These are phyloP conservation scores for Clonostachys rhizophaga DNA, from an alignment of 2,329 filamentous ascomycete genomes.

Conservation along the genomic window DNA sequence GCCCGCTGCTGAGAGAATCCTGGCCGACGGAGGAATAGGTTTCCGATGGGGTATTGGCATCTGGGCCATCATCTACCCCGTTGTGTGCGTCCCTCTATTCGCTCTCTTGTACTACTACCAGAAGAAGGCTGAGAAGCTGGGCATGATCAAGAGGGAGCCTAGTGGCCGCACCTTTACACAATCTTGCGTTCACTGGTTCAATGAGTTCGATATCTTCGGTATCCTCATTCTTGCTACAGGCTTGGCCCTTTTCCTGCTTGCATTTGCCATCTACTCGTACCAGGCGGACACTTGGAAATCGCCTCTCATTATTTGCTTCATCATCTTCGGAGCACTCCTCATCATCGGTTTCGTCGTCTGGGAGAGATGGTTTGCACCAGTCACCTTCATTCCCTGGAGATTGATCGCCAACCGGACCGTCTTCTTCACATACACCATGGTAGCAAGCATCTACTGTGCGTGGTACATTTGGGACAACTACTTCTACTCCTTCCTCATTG, in stretches of 20 bases:
- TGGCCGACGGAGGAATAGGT: conserved; percentile 22
- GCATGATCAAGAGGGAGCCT: conserved; percentile 27
- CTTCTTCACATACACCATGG: conserved; percentile 41
- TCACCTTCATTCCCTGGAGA: conserved; percentile 48
- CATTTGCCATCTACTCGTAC: conserved; percentile 50
- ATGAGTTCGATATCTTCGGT: conserved; percentile 56
- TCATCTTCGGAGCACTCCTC: conserved; percentile 53
- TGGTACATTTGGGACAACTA: conserved; percentile 51
- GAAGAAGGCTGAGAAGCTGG: conserved; percentile 47
- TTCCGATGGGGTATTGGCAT: conserved; percentile 46
- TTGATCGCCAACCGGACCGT: conserved; percentile 47
- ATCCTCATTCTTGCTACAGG: conserved; percentile 53
- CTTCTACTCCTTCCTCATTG: conserved; percentile 51
- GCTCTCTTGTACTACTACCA: conserved; percentile 48
- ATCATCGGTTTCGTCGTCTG: conserved; percentile 51
- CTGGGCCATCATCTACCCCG: conserved; percentile 56
- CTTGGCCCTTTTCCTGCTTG: conserved; percentile 57
- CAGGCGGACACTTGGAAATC: conserved; percentile 46
- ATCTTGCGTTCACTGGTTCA: conserved; percentile 40
- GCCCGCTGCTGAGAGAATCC: conserved; percentile 20
- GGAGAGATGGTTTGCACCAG: conserved; percentile 51
- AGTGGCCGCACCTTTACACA: conserved; percentile 39
- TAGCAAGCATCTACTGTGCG: conserved; percentile 36
- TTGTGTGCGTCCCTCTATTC: conserved; percentile 47
- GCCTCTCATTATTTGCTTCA: conserved; percentile 53